phyloP scores from a whole-genome alignment of 495 filamentous ascomycete genomes.

The Cairneyella variabilis region DNA sequence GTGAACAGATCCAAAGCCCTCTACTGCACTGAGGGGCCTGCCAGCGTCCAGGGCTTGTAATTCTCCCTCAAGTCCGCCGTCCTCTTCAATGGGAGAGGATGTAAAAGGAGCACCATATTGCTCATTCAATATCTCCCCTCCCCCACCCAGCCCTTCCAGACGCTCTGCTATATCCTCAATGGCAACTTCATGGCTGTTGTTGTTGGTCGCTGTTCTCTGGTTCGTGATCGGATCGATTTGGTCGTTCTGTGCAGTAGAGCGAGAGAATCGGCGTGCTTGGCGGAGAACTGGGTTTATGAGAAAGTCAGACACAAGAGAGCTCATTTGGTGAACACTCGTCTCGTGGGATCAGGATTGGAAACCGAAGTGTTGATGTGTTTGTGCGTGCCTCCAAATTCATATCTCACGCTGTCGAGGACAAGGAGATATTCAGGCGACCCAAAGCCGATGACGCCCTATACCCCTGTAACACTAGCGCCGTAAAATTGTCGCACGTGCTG shows the following conservation, averaged over 20 bases:
- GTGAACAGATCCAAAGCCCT: not conserved
- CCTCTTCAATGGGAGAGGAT: slow-evolving; percentile 25
- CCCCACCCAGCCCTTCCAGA: slow-evolving; percentile 8
- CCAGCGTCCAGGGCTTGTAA: slow-evolving; percentile 8
- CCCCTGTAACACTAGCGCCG: too few species aligned
- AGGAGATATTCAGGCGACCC: too few species aligned
- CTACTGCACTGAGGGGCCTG: not conserved
- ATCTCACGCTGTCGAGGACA: too few species aligned
- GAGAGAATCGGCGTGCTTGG: slow-evolving; percentile 67
- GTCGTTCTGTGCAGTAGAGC: slow-evolving; percentile 11
- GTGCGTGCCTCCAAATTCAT: not conserved
- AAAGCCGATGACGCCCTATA: too few species aligned
- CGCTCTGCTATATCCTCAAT: slow-evolving; percentile 19
- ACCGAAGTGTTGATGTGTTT: not conserved
- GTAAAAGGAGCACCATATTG: slow-evolving; percentile 18
- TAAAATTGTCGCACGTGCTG: too few species aligned
- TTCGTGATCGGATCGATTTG: not conserved
- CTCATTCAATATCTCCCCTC: not conserved
- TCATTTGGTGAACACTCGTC: slow-evolving; percentile 51
- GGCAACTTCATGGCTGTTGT: slow-evolving; percentile 21
- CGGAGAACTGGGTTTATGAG: slow-evolving; percentile 74
- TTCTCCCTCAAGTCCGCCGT: slow-evolving; percentile 24
- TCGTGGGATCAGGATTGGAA: slow-evolving; percentile 9
- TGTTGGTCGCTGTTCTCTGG: slow-evolving; percentile 1
- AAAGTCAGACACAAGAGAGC: slow-evolving; percentile 67